Percentiles rank a stretch among this genome's conserved stretches.
These are phyloP conservation scores for Coemansia sp. DNA, from an alignment of 192 early-diverging fungal species.

Conservation along the genomic window DNA sequence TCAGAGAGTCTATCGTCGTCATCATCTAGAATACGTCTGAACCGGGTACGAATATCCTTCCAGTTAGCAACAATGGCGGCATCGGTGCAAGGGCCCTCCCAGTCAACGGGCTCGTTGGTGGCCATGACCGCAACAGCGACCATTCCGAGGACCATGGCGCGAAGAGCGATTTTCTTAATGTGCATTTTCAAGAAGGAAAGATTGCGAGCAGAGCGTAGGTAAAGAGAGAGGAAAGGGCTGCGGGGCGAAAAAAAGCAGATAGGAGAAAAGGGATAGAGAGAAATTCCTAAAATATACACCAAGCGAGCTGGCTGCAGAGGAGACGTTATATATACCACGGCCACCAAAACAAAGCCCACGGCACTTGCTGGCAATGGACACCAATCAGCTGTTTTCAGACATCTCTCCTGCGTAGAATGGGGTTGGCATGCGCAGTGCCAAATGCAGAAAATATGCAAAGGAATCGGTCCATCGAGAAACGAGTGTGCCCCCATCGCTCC, in stretches of 20 bases:
- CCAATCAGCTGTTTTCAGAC: background rate
- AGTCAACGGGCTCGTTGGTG: background rate
- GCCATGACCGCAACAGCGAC: conserved; percentile 1
- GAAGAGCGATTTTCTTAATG: background rate
- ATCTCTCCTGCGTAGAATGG: background rate
- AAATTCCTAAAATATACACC: background rate
- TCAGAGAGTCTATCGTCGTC: background rate
- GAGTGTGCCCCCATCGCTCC: background rate
- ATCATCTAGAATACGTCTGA: background rate
- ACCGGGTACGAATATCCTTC: background rate
- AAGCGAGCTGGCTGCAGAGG: background rate
- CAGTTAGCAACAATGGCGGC: background rate
- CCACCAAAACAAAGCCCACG: background rate
- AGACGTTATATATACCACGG: background rate
- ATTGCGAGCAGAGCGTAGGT: background rate
- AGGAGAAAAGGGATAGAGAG: background rate
- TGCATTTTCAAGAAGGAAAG: background rate
- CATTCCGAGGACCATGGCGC: background rate
- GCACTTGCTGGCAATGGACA: background rate
- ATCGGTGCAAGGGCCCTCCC: background rate
- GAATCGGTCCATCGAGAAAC: background rate
- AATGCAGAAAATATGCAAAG: background rate
- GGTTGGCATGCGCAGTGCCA: background rate
- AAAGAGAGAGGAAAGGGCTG: background rate
- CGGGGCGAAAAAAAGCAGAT: background rate